Base-by-base conservation (phyloP, 768 basidiomycete genomes). In the Tylopilus plumbeoviolaceoides region DNA sequence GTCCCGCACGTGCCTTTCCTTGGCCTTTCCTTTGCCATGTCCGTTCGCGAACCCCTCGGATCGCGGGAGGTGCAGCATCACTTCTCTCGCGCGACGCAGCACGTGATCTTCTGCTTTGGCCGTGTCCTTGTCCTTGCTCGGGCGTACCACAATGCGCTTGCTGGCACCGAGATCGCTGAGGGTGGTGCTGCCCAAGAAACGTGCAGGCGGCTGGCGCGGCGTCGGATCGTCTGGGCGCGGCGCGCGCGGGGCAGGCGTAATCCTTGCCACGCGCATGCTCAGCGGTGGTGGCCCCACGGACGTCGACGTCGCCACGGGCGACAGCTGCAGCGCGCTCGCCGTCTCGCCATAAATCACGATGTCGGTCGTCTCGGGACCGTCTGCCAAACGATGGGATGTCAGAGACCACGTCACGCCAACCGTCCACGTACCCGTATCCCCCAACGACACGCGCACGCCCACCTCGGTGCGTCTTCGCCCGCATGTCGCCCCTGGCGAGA, bases 221-320 rank as follows among this genome's bases (percentile, higher is more conserved):
- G 83, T 88, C 0, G 87, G 89, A 55, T 91, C 89, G 55, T 91
- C 89, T 0, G 89, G 89, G 33, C 89, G 75, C 5, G 84, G 85
- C 0, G 62, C 55, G 2, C 59, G 73, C 43, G 76, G 72, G 15
- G 67, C 62, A 59, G 78, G 63, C 9, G 76, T 73, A 54, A 88
- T 75, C 38, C 84, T 80, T 0, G 81, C 85, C 7, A 86, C 86
- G 17, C 72, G 70, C 20, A 87, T 63, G 0, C 51, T 59, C 5
- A 79, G 57, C 0, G 59, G 60, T 1, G 66, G 67, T 2, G 60
- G 41, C 30, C 67, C 47, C 43, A 36, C 20, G 3, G 65, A 63
- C 9, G 62, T 48, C 14, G 70, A 70, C 35, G 40, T 41, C 21
- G 48, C 41, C 10, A 64, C 40, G 4, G 59, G 21, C n/a, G 56